These are phyloP conservation scores for Ascodesmis nigricans DNA, from an alignment of 495 filamentous ascomycete genomes.

Conservation along the genomic window DNA sequence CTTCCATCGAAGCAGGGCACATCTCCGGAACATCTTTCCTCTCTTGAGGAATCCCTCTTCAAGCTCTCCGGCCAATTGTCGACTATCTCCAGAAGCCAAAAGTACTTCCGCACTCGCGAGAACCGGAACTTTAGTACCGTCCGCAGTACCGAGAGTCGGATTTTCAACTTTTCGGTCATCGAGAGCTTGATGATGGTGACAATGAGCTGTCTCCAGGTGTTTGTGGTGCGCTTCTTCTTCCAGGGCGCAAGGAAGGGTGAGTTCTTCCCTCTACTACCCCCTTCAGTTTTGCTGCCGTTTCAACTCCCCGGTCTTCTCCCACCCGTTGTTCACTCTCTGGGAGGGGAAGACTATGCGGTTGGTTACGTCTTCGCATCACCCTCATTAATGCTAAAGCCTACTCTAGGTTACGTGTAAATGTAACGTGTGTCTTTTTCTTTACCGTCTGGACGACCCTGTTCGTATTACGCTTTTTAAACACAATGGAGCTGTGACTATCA, in stretches of 20 bases:
- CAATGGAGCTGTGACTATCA: constrained; percentile 19
- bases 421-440: constrained; percentile 17
- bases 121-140: constrained; percentile 98
- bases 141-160: constrained; percentile 77
- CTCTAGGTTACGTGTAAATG: constrained; percentile 22
- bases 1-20: constrained; percentile 82
- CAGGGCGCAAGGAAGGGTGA: constrained; percentile 34
- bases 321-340: too few relatives aligned
- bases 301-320: neutral
- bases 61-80: constrained; percentile 84
- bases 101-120: constrained; percentile 97
- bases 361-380: constrained; percentile 12
- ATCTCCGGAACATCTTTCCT: constrained; percentile 72
- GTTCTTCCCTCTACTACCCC: constrained; percentile 11
- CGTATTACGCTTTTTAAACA: constrained; percentile 20
- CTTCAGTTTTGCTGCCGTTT: constrained; percentile 7
- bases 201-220: constrained; percentile 94
- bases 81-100: constrained; percentile 94
- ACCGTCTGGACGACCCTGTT: constrained; percentile 19
- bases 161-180: constrained; percentile 92
- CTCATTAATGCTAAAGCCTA: constrained; percentile 23
- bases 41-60: constrained; percentile 84
- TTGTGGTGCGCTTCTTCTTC: constrained; percentile 97
- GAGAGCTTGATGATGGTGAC: constrained; percentile 80
- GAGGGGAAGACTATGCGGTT: constrained; percentile 3